Conservation (phyloP, 129 eudicot genomes). For the Pittosporum tobira region DNA sequence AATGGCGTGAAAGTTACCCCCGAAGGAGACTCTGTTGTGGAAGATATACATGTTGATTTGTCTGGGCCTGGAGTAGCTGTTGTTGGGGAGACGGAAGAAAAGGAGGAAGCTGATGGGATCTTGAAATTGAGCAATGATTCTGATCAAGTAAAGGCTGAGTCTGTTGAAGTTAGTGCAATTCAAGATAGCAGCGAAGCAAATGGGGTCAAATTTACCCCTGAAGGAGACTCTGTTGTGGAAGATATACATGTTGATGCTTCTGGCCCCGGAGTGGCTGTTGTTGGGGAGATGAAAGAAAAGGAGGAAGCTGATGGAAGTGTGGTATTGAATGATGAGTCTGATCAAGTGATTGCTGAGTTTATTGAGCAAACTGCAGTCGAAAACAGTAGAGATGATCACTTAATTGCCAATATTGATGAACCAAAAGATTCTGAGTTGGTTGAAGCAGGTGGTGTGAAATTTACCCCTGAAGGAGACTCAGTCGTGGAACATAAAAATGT, state of each 20-base stretch:
- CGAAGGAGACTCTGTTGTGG: constrained; percentile 48
- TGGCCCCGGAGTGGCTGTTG: constrained; percentile 38
- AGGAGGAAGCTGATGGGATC: constrained; percentile 18
- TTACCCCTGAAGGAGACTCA: constrained; percentile 40
- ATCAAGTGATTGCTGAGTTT: constrained; percentile 4
- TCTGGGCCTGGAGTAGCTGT: constrained; percentile 37
- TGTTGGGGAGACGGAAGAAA: constrained; percentile 33
- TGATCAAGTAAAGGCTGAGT: constrained; percentile 10
- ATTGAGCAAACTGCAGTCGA: constrained; percentile 14
- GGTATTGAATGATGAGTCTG: background rate
- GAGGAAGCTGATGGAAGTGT: constrained; percentile 16
- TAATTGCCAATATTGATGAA: constrained; percentile 1
- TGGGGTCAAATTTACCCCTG: constrained; percentile 27
- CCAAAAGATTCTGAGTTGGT: constrained; percentile 7
- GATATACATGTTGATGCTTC: constrained; percentile 31
- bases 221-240: constrained; percentile 48
- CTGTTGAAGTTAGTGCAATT: too few species aligned
- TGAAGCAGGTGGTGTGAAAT: constrained; percentile 22
- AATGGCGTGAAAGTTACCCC: constrained; percentile 24
- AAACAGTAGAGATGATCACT: background rate
- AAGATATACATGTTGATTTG: constrained; percentile 35
- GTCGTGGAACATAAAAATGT: constrained; percentile 40
- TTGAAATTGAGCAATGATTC: background rate
- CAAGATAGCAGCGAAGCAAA: too few species aligned
- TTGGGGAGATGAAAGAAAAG: constrained; percentile 30